phyloP scores from a whole-genome alignment of 805 yeast genomes.

The Soucietia sequanensis region DNA sequence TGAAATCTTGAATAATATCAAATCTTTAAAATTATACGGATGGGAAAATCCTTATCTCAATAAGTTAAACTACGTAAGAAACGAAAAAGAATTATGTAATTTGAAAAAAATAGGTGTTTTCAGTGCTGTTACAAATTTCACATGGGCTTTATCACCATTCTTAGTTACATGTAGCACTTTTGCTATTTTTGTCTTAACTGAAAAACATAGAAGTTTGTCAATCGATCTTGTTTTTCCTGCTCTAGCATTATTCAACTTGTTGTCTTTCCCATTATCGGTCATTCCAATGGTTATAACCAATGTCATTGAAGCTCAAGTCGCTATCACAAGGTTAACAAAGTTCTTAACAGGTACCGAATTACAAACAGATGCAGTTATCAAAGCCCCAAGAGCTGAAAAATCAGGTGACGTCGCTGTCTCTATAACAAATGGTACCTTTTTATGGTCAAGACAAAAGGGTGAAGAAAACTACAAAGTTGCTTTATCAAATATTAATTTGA shows the following conservation, averaged over 20 bases:
- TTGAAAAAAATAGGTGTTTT: constrained; percentile 71
- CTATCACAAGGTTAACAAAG: constrained; percentile 67
- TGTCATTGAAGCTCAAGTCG: constrained; percentile 85
- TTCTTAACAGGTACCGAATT: constrained; percentile 77
- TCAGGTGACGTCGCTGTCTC: constrained; percentile 68
- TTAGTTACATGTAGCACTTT: constrained; percentile 88
- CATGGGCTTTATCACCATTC: constrained; percentile 86
- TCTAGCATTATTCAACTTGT: constrained; percentile 78
- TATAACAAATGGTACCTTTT: constrained; percentile 65
- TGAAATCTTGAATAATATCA: constrained; percentile 87
- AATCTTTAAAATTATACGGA: constrained; percentile 88
- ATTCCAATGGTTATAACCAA: constrained; percentile 88
- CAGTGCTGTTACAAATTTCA: constrained; percentile 67
- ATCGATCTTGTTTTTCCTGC: constrained; percentile 95
- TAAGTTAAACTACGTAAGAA: constrained; percentile 77
- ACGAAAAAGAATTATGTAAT: constrained; percentile 78
- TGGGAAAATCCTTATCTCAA: constrained; percentile 90
- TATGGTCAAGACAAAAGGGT: constrained; percentile 73
- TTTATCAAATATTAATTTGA: constrained; percentile 57
- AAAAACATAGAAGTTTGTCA: constrained; percentile 61
- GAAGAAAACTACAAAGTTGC: constrained; percentile 60
- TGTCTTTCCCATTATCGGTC: constrained; percentile 88
- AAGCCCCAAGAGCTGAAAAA: constrained; percentile 45
- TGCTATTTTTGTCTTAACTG: constrained; percentile 67
- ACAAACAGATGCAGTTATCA: constrained; percentile 73